Percentiles rank a stretch among this genome's conserved stretches.
phyloP scores from a whole-genome alignment of 768 basidiomycete species.

The Serendipita indica region DNA sequence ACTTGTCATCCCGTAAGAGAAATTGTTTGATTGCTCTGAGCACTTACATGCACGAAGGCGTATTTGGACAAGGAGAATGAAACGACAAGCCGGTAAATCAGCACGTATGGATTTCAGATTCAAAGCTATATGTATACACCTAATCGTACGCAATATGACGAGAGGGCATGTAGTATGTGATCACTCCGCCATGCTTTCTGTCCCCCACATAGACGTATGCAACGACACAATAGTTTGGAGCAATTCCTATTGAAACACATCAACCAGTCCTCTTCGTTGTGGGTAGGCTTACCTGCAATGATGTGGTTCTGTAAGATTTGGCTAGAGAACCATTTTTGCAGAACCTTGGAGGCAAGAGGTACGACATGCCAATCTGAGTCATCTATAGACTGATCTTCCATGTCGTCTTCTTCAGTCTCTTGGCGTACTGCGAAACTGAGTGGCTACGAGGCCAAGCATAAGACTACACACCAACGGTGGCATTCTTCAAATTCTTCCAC shows the following conservation, averaged over 20 bases:
- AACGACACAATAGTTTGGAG: background rate
- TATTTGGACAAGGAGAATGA: background rate
- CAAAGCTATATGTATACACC: too few species aligned
- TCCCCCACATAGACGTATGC: slow-evolving; percentile 7
- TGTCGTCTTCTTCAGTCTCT: background rate
- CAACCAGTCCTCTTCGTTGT: too few species aligned
- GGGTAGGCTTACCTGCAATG: background rate
- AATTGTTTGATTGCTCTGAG: too few species aligned
- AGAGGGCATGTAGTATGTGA: slow-evolving; percentile 8
- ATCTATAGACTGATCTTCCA: background rate
- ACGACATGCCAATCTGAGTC: background rate
- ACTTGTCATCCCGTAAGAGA: too few species aligned
- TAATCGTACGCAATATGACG: background rate
- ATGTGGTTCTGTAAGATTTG: slow-evolving; percentile 1
- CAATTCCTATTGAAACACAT: background rate
- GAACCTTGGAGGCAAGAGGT: background rate
- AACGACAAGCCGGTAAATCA: background rate
- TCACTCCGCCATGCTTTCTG: background rate
- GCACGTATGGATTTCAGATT: too few species aligned
- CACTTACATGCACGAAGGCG: too few species aligned
- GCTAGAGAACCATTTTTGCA: slow-evolving; percentile 6
- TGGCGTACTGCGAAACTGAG: background rate
- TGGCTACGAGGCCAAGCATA: too few species aligned
- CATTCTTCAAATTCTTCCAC: background rate
- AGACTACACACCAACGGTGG: background rate